Percentiles rank a stretch among this genome's conserved stretches.
Evolutionary conservation across 106 monocot species (phyloP).

Genomic region (Narthecium ossifragum): DNA sequence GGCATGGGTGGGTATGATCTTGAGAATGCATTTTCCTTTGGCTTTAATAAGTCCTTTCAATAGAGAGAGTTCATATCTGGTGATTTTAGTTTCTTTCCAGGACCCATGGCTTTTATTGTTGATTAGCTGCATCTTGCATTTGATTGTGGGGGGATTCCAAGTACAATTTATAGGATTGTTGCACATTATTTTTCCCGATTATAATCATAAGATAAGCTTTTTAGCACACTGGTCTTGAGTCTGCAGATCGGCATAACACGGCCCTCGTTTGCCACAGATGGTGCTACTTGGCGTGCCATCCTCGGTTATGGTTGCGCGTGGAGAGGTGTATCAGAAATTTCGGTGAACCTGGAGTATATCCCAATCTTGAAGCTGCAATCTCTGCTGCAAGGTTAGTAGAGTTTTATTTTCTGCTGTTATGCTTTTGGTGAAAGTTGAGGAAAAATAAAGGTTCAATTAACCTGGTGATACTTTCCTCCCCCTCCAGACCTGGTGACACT

Average conservation of each 20-base stretch:
- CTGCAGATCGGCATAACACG: slow-evolving; percentile 94
- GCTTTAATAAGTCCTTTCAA: no score
- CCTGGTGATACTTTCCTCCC: slow-evolving; percentile 14
- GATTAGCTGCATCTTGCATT: not conserved
- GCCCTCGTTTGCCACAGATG: slow-evolving; percentile 99
- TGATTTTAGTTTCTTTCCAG: not conserved
- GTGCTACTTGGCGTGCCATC: slow-evolving; percentile 81
- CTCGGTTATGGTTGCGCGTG: slow-evolving; percentile 85
- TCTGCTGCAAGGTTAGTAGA: slow-evolving; percentile 77
- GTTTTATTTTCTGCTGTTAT: slow-evolving; percentile 6
- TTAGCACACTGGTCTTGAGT: slow-evolving; percentile 46
- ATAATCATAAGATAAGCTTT: slow-evolving; percentile 13
- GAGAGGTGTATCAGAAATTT: slow-evolving; percentile 56
- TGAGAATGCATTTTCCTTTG: no score
- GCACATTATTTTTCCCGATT: not conserved
- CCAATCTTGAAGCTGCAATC: slow-evolving; percentile 68
- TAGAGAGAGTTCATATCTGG: no score
- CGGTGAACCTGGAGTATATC: slow-evolving; percentile 60
- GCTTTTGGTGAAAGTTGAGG: no score
- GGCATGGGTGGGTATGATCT: no score
- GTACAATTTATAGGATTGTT: no score
- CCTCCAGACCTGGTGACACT: slow-evolving; percentile 91
- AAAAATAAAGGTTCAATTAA: no score
- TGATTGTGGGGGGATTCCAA: not conserved
- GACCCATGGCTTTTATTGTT: slow-evolving; percentile 1